Percentiles rank a stretch among this genome's conserved stretches.
Evolutionary conservation across 768 basidiomycete species (phyloP).

Genomic region (Xanthoconium purpureum): DNA sequence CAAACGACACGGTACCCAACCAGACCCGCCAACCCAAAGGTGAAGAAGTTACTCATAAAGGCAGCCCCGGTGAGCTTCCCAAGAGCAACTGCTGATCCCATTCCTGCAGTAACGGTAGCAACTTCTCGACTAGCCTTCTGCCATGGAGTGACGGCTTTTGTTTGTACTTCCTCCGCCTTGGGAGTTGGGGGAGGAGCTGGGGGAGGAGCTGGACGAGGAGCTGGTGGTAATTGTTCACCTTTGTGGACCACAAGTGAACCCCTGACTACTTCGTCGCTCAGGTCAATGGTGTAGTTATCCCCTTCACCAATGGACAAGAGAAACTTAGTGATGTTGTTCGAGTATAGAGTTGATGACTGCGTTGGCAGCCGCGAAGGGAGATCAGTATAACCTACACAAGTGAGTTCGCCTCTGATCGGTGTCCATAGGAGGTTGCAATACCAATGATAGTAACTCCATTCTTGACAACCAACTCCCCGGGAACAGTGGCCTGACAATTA

Average conservation of each 20-base stretch:
- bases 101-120: conserved; percentile 67
- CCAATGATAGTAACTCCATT: conserved; percentile 84
- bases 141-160: conserved; percentile 75
- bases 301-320: conserved; percentile 73
- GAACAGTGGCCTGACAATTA: conserved; percentile 79
- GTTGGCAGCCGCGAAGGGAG: conserved; percentile 86
- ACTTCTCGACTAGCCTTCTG: conserved; percentile 78
- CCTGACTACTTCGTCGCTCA: conserved; percentile 81
- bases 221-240: conserved; percentile 62
- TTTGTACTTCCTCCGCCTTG: conserved; percentile 43
- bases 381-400: conserved; percentile 67
- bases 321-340: conserved; percentile 90
- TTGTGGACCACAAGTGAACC: conserved; percentile 74
- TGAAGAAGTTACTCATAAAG: conserved; percentile 89
- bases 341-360: conserved; percentile 85
- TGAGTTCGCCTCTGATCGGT: conserved; percentile 1
- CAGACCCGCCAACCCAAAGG: conserved; percentile 80
- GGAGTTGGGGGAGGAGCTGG: conserved; percentile 52
- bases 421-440: conserved; percentile 23
- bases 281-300: conserved; percentile 60
- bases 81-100: conserved; percentile 68
- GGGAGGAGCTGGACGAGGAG: conserved; percentile 66
- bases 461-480: conserved; percentile 67
- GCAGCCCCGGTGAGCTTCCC: conserved; percentile 77
- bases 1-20: conserved; percentile 89